Conservation (phyloP, 352 stramenopile genomes). For the Phytophthora capsici region DNA sequence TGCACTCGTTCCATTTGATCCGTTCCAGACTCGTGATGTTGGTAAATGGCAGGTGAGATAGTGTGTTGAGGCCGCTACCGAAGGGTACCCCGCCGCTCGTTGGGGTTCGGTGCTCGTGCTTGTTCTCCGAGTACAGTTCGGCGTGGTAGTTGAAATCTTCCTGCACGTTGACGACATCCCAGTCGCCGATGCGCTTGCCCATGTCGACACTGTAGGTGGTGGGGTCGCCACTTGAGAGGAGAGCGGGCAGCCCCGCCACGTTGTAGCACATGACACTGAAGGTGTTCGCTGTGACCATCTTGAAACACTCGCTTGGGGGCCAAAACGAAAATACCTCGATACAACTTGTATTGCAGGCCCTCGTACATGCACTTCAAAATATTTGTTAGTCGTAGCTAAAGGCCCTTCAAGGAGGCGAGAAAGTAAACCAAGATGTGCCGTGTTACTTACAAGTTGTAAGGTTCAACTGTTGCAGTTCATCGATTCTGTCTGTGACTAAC, state of each 20-base stretch:
- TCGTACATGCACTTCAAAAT: too few relatives aligned
- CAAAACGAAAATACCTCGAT: too few relatives aligned
- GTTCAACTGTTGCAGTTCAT: too few relatives aligned
- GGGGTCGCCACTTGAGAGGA: conserved; percentile 56
- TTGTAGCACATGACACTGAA: conserved; percentile 58
- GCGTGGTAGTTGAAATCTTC: conserved; percentile 57
- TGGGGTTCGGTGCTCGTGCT: conserved; percentile 44
- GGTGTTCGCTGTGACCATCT: conserved; percentile 12
- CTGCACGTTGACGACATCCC: conserved; percentile 46
- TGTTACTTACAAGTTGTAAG: neutral
- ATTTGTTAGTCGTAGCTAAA: too few relatives aligned
- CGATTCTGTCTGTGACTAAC: too few relatives aligned
- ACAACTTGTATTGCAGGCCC: too few relatives aligned
- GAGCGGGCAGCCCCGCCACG: conserved; percentile 46
- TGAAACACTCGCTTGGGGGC: too few relatives aligned
- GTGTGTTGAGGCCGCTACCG: conserved; percentile 52
- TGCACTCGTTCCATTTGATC: conserved; percentile 55
- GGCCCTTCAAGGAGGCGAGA: neutral
- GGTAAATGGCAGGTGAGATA: conserved; percentile 54
- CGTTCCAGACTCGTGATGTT: conserved; percentile 49
- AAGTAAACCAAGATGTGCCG: neutral
- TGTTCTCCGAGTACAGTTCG: conserved; percentile 48
- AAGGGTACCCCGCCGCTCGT: conserved; percentile 51
- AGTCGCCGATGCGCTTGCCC: conserved; percentile 46
- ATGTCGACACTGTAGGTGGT: conserved; percentile 49